Base-by-base conservation (phyloP, 441 rosid genomes). In the Syzygium malaccense region DNA sequence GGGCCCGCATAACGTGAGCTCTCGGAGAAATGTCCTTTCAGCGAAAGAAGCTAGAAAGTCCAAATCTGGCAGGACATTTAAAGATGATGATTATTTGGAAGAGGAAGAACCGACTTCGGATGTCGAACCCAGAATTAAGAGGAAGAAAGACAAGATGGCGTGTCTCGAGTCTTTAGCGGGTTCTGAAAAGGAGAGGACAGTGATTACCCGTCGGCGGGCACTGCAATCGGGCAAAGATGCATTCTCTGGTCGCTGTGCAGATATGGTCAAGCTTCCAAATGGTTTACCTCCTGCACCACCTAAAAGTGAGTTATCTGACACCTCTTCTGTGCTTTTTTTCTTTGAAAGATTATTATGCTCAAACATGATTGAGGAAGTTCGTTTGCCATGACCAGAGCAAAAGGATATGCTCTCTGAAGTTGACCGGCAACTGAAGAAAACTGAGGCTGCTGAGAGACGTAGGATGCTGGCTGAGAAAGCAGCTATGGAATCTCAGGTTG, bases 281-380 rank as follows among this genome's bases (percentile, higher is more conserved):
- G 99, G 99, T 84, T 93, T 98, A 64, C 99, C 98, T 66, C 99
- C 96, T 60, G 95, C 98, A 20, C 97, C 99, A 83, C 90, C 98
- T 18, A 95, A 96, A 95, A 96, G 99, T 98, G 91, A 92, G 99
- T 41, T 26, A 23, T 41, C n/a, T 41, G n/a, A 41, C 3, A 5
- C 18, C 14, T 41, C 83, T 75, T 41, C 51, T 41, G n/a, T 75
- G 25, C 89, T 32, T 89, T 91, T 89, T 91, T 51, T 15, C 20
- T 45, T 12, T 41, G 51, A 41, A 75, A 75, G 51, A 75, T 75
- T 12, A 4, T 41, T 71, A 41, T 75, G n/a, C 51, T 41, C 17
- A 23, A 75, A 75, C n/a, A 75, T 75, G 51, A 23, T 75, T 75
- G 83, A 41, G 83, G 83, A 41, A 75, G 15, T 75, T 71, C 33